A percentile compares a stretch with the other conserved stretches of the same genome.
Evolutionary conservation across 2,329 filamentous ascomycete genomes (phyloP).

Genomic region (Fusarium sacchari): DNA sequence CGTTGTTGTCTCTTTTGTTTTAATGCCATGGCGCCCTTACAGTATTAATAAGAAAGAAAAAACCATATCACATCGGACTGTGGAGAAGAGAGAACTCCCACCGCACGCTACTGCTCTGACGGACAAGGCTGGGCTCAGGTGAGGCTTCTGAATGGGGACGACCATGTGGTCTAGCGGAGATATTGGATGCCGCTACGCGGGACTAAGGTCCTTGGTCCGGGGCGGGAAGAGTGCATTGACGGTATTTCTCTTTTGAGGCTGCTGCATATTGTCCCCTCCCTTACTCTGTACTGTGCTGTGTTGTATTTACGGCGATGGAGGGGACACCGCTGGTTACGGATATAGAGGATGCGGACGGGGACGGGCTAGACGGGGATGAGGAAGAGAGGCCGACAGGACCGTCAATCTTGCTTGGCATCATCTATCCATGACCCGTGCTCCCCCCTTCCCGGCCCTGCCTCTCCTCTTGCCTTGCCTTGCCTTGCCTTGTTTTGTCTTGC

Average conservation of each 20-base stretch:
- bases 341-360: slow-evolving; percentile 11
- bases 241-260: slow-evolving; percentile 29
- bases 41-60: neutral
- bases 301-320: neutral
- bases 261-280: slow-evolving; percentile 15
- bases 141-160: slow-evolving; percentile 31
- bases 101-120: slow-evolving; percentile 40
- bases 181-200: slow-evolving; percentile 5
- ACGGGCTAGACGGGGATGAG: slow-evolving; percentile 11
- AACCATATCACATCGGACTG: neutral
- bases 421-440: slow-evolving; percentile 2
- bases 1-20: slow-evolving; percentile 28
- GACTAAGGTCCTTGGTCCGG: neutral
- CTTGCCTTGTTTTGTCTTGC: slow-evolving; percentile 39
- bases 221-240: slow-evolving; percentile 16
- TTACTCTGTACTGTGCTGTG: neutral
- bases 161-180: slow-evolving; percentile 29
- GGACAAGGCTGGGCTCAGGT: slow-evolving; percentile 36
- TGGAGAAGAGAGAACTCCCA: slow-evolving; percentile 29
- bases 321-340: slow-evolving; percentile 4
- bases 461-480: neutral
- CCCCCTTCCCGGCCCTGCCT: neutral
- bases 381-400: slow-evolving; percentile 10
- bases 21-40: slow-evolving; percentile 18
- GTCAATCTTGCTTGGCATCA: slow-evolving; percentile 3